A percentile compares a stretch with the other conserved stretches of the same genome.
These are phyloP conservation scores for Isatis tinctoria DNA, from an alignment of 345 rosid genomes.

Conservation along the genomic window DNA sequence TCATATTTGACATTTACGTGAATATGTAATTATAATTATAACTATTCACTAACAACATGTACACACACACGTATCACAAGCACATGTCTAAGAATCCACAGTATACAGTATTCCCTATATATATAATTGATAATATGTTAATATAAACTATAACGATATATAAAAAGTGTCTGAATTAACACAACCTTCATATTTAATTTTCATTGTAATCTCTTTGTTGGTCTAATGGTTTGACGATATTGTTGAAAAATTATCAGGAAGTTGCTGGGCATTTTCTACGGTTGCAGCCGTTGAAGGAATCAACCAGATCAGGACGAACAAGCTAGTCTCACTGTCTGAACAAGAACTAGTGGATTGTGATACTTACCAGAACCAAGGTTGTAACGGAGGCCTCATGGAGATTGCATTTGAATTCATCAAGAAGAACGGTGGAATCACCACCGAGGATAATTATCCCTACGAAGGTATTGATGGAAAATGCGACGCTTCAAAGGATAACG, in stretches of 20 bases:
- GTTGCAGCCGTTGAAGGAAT: constrained; percentile 65
- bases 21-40: neutral
- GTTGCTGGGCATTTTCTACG: constrained; percentile 76
- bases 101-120: neutral
- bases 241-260: constrained; percentile 35
- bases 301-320: constrained; percentile 49
- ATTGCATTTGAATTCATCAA: constrained; percentile 46
- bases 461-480: constrained; percentile 41
- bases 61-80: neutral
- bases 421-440: constrained; percentile 41
- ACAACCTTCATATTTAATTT: no score
- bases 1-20: neutral
- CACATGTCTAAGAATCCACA: neutral
- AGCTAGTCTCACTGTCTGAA: constrained; percentile 54
- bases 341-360: constrained; percentile 67
- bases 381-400: constrained; percentile 71
- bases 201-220: neutral
- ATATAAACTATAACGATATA: neutral
- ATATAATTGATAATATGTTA: neutral
- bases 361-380: constrained; percentile 55
- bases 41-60: neutral
- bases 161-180: neutral
- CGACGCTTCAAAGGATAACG: constrained; percentile 36
- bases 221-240: neutral
- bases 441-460: constrained; percentile 47